These are phyloP conservation scores for Davidsoniella virescens DNA, from an alignment of 2,329 filamentous ascomycete species.

Conservation along the genomic window DNA sequence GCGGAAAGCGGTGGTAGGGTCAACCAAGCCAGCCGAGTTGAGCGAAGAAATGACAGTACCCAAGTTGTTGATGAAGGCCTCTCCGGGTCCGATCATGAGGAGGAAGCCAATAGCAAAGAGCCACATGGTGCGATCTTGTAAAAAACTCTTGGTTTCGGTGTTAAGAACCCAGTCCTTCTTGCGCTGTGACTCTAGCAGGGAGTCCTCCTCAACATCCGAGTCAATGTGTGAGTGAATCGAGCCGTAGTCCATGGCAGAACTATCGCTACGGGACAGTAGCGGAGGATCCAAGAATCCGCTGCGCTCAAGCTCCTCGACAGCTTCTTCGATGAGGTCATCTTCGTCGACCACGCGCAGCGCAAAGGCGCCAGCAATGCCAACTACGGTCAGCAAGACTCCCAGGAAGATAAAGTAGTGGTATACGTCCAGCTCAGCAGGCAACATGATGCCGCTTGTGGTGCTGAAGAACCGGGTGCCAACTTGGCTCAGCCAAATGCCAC, in stretches of 20 bases:
- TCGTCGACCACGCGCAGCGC: slow-evolving; percentile 67
- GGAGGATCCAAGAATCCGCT: slow-evolving; percentile 69
- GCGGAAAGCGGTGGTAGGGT: slow-evolving; percentile 13
- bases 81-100: slow-evolving; percentile 83
- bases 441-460: slow-evolving; percentile 47
- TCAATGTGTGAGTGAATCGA: slow-evolving; percentile 25
- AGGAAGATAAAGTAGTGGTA: slow-evolving; percentile 83
- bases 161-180: slow-evolving; percentile 76
- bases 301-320: slow-evolving; percentile 76
- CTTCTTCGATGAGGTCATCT: slow-evolving; percentile 74
- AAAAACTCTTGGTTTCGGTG: slow-evolving; percentile 71
- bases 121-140: slow-evolving; percentile 91
- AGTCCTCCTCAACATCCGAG: slow-evolving; percentile 17
- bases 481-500: slow-evolving; percentile 92
- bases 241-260: slow-evolving; percentile 44
- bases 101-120: slow-evolving; percentile 81
- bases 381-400: slow-evolving; percentile 47
- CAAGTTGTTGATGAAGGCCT: slow-evolving; percentile 94
- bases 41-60: slow-evolving; percentile 85
- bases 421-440: slow-evolving; percentile 47
- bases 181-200: background rate
- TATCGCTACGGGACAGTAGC: slow-evolving; percentile 37
- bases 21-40: slow-evolving; percentile 17
- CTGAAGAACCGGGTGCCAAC: slow-evolving; percentile 63
- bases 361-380: slow-evolving; percentile 60